Conservation (phyloP, 176 grass and related monocot genomes). For the Raddia guianensis region DNA sequence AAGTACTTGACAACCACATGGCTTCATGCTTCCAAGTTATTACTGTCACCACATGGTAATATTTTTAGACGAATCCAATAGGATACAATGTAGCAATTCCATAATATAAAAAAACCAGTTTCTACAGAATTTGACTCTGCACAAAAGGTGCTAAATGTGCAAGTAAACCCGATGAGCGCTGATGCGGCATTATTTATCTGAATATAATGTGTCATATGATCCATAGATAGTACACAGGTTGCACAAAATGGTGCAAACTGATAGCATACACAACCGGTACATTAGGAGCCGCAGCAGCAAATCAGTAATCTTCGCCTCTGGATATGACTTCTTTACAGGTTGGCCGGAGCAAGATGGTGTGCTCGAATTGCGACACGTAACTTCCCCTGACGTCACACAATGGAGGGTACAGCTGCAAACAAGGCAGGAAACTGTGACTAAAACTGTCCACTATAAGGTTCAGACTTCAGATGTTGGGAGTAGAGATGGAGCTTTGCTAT, state of each 20-base stretch:
- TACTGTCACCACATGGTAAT: not conserved
- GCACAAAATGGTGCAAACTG: not conserved
- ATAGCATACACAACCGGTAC: not conserved
- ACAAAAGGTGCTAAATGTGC: not conserved
- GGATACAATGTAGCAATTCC: constrained; percentile 2
- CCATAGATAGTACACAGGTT: constrained; percentile 5
- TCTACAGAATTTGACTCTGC: not conserved
- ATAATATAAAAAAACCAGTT: not conserved
- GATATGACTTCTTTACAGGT: constrained; percentile 99
- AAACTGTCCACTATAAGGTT: not conserved
- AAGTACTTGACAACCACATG: too few relatives aligned
- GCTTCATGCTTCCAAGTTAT: too few relatives aligned
- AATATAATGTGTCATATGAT: not conserved
- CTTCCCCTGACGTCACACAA: constrained; percentile 87
- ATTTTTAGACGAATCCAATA: not conserved
- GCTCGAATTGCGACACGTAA: constrained; percentile 96
- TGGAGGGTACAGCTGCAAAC: constrained; percentile 77
- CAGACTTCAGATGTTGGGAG: not conserved
- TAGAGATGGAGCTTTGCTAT: not conserved
- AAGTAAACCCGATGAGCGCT: not conserved
- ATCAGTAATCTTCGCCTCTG: constrained; percentile 87
- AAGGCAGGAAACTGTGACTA: constrained; percentile 17
- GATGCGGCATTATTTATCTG: not conserved
- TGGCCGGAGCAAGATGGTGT: constrained; percentile 90
- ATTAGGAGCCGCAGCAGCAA: not conserved